phyloP scores from a whole-genome alignment of 1,139 yeast species.

The Sugiyamaella castrensis region DNA sequence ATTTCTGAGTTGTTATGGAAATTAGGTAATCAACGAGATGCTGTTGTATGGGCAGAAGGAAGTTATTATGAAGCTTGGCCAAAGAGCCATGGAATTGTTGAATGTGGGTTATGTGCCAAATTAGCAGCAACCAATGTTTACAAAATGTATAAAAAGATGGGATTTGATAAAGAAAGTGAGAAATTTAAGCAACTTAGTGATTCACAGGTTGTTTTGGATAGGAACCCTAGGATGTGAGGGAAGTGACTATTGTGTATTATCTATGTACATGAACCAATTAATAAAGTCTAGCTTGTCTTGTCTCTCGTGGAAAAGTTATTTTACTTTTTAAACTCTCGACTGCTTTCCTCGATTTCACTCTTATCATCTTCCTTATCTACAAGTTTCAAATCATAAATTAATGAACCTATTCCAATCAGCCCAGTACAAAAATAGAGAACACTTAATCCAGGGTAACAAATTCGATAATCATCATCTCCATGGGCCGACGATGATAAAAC shows the following conservation, averaged over 20 bases:
- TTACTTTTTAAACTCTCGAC: background rate
- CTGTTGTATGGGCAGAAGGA: conserved; percentile 64
- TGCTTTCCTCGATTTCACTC: background rate
- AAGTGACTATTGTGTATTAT: background rate
- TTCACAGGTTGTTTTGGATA: conserved; percentile 19
- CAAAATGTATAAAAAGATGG: conserved; percentile 41
- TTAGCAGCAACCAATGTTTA: conserved; percentile 40
- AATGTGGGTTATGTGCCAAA: conserved; percentile 43
- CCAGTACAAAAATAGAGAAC: conserved; percentile 7
- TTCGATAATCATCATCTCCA: conserved; percentile 3
- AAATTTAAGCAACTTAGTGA: conserved; percentile 30
- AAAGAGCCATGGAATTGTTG: conserved; percentile 36
- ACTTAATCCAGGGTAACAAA: conserved; percentile 7
- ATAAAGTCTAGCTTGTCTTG: too few species aligned
- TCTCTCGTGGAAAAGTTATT: conserved; percentile 1
- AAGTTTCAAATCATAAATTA: conserved; percentile 6
- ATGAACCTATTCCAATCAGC: conserved; percentile 6
- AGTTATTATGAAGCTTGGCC: conserved; percentile 40
- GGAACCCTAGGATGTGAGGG: conserved; percentile 4
- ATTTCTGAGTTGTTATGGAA: conserved; percentile 67
- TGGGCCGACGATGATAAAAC: background rate
- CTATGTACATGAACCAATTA: conserved; percentile 2
- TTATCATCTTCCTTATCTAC: background rate
- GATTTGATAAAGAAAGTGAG: conserved; percentile 35
- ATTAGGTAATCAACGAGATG: conserved; percentile 49